A percentile compares a stretch with the other conserved stretches of the same genome.
Evolutionary conservation across 768 basidiomycete species (phyloP).

Genomic region (Auriscalpium vulgare): DNA sequence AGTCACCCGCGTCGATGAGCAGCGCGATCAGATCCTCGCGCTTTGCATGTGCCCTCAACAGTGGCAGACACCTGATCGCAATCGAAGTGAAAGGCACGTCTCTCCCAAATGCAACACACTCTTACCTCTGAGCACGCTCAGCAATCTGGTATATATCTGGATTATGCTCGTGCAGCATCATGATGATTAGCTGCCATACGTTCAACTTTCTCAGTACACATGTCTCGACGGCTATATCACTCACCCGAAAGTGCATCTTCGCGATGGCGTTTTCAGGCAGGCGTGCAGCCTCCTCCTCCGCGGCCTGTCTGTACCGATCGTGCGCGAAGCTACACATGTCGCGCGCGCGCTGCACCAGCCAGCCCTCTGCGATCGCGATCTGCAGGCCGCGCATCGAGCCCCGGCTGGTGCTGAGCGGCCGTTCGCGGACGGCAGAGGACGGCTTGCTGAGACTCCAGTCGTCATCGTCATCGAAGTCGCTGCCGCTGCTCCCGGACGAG

Average conservation of each 20-base stretch:
- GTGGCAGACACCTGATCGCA: conserved; percentile 43
- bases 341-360: conserved; percentile 62
- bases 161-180: conserved; percentile 58
- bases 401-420: conserved; percentile 28
- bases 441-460: conserved; percentile 47
- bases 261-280: conserved; percentile 43
- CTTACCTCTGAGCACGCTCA: conserved; percentile 58
- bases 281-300: conserved; percentile 47
- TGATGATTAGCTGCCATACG: conserved; percentile 48
- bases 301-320: conserved; percentile 69
- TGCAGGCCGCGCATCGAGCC: conserved; percentile 64
- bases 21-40: conserved; percentile 54
- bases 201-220: no score
- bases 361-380: conserved; percentile 60
- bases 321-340: conserved; percentile 75
- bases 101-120: not conserved
- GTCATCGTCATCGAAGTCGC: conserved; percentile 35
- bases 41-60: conserved; percentile 53
- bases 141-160: conserved; percentile 62
- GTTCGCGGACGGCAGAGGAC: conserved; percentile 39
- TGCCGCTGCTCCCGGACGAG: conserved; percentile 44
- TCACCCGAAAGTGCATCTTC: conserved; percentile 64
- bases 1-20: conserved; percentile 61
- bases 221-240: conserved; percentile 7
- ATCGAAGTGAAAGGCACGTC: no score